A percentile compares a stretch with the other conserved stretches of the same genome.
Evolutionary conservation across 495 filamentous ascomycete genomes (phyloP).

Genomic region (Aspergillus saccharolyticus): DNA sequence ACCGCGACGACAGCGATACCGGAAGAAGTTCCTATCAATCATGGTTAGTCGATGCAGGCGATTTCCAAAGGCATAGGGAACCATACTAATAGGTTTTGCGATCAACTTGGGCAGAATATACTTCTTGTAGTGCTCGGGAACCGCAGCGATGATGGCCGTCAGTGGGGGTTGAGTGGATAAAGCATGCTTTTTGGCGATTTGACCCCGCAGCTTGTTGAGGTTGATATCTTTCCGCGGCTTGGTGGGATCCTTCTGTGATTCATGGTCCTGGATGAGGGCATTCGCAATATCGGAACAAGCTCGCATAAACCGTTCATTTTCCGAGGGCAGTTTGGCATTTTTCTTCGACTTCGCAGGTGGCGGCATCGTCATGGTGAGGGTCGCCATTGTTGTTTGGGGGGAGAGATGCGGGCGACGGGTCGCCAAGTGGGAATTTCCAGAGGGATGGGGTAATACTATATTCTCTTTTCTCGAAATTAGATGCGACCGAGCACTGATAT

Average conservation of each 20-base stretch:
- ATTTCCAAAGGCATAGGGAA: background rate
- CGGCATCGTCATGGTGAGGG: slow-evolving; percentile 56
- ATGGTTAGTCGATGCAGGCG: slow-evolving; percentile 14
- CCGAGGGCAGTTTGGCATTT: slow-evolving; percentile 71
- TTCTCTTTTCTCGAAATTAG: background rate
- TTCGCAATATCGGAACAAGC: slow-evolving; percentile 94
- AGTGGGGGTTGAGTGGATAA: slow-evolving; percentile 80
- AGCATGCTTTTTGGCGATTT: slow-evolving; percentile 86
- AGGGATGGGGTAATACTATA: too few species aligned
- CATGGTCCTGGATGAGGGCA: slow-evolving; percentile 88
- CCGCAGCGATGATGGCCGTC: slow-evolving; percentile 93
- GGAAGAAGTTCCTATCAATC: slow-evolving; percentile 67
- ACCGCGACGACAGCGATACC: slow-evolving; percentile 99
- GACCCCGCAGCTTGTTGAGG: slow-evolving; percentile 80
- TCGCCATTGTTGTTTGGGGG: slow-evolving; percentile 47
- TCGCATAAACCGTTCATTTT: slow-evolving; percentile 88
- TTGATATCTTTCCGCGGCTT: slow-evolving; percentile 81
- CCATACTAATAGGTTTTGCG: slow-evolving; percentile 88
- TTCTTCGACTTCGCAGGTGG: slow-evolving; percentile 53
- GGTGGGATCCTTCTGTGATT: slow-evolving; percentile 64
- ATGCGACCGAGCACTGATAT: too few species aligned
- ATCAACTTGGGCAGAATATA: slow-evolving; percentile 94
- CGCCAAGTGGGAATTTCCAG: background rate
- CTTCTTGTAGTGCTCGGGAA: slow-evolving; percentile 98
- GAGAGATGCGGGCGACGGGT: background rate